Base-by-base conservation (phyloP, 2,329 filamentous ascomycete species). In the Pseudogymnoascus sp. region DNA sequence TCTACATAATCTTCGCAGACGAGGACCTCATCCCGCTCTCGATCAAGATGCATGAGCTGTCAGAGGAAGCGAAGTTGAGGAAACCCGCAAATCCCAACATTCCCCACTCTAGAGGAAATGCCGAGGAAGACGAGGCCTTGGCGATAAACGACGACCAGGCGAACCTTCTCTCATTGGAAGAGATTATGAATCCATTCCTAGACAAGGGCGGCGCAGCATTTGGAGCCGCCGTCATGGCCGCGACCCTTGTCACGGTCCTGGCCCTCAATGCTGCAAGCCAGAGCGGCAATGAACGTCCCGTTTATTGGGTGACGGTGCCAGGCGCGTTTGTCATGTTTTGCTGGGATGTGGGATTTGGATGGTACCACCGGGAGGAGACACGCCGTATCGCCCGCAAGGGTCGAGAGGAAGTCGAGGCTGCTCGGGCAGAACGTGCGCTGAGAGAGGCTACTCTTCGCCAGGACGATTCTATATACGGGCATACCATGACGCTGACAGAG, bases 161-260 rank as follows among this genome's bases (percentile, higher is more conserved):
- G 2, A 80, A 86, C 64, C 71, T 81, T 0, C 73, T 87, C 0
- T 84, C 84, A 0, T 78, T 90, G 0, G 86, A 88, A 64, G 87
- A 90, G 67, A 88, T 90, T 67, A 82, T 90, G 80, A 89, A 90
- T 64, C 88, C 88, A 0, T 90, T 87, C 62, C 71, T 90, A 0
- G 87, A 91, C 68, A 87, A 83, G 64, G 74, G 76, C 2, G 83
- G 87, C 7, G 88, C 88, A 0, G 75, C 76, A 0, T 85, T 89
- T 61, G 87, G 86, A 1, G 83, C 79, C 0, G 64, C 83, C 4
- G 76, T 90, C 61, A 90, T 91, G 86, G 79, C 84, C 1, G 78
- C 77, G 0, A 88, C 87, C 0, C 77, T 91, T 25, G 75, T 89
- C 61, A 85, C 85, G 0, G 75, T 91, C 0, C 74, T 90, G 1